Percentiles rank a stretch among this genome's conserved stretches.
Evolutionary conservation across 179 eudicot species (phyloP).

Genomic region (Silene noctiflora): DNA sequence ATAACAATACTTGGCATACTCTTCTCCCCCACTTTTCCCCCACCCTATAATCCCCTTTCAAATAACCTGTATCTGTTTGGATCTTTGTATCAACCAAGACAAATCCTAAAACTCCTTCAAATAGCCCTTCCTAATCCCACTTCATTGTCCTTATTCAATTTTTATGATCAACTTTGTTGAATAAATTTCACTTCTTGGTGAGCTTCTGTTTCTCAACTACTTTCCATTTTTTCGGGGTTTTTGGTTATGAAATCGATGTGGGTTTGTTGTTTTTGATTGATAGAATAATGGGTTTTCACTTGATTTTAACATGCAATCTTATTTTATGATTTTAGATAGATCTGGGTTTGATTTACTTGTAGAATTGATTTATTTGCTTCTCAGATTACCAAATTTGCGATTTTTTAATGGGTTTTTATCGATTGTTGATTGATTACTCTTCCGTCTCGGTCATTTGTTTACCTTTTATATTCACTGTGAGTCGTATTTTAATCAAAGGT

Average conservation of each 20-base stretch:
- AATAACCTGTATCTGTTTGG: conserved; percentile 20
- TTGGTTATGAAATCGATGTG: conserved; percentile 10
- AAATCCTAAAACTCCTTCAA: conserved; percentile 20
- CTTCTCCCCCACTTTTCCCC: conserved; percentile 7
- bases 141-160: background rate
- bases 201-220: background rate
- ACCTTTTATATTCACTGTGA: too few relatives aligned
- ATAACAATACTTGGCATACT: too few relatives aligned
- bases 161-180: background rate
- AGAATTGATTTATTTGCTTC: background rate
- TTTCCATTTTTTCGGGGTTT: conserved; percentile 3
- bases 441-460: too few relatives aligned
- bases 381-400: conserved; percentile 8
- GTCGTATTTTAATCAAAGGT: too few relatives aligned
- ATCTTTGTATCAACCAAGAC: conserved; percentile 22
- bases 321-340: conserved; percentile 23
- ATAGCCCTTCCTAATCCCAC: background rate
- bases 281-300: conserved; percentile 17
- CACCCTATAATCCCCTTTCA: conserved; percentile 15
- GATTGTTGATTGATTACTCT: too few relatives aligned
- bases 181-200: conserved; percentile 16
- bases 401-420: background rate
- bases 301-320: conserved; percentile 33
- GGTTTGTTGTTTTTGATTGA: conserved; percentile 20
- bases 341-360: conserved; percentile 13